phyloP scores from a whole-genome alignment of 441 rosid genomes.

The Codiaeum variegatum region DNA sequence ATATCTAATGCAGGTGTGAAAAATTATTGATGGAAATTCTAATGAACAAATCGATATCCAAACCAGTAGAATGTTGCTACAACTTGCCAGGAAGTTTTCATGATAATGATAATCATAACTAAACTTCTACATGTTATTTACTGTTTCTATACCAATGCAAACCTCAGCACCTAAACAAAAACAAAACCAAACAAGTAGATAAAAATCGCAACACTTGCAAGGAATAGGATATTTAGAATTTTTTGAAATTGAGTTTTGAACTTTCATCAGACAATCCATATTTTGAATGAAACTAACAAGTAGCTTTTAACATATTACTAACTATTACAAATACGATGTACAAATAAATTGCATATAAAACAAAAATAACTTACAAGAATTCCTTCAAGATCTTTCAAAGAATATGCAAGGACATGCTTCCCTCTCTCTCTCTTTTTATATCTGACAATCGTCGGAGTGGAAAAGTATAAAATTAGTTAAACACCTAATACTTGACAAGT shows the following conservation, averaged over 20 bases:
- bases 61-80: too few relatives aligned
- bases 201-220: background rate
- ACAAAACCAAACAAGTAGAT: background rate
- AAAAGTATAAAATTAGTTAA: slow-evolving; percentile 3
- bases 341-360: background rate
- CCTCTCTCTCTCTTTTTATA: slow-evolving; percentile 84
- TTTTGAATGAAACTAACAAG: background rate
- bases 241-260: background rate
- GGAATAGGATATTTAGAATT: background rate
- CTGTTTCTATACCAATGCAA: background rate
- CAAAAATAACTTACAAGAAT: slow-evolving; percentile 63
- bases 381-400: slow-evolving; percentile 87
- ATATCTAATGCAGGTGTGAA: background rate
- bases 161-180: background rate
- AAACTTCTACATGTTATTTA: background rate
- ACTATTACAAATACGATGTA: background rate
- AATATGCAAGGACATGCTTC: slow-evolving; percentile 78
- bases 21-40: background rate
- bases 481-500: background rate
- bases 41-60: background rate
- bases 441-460: slow-evolving; percentile 32
- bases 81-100: background rate
- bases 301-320: background rate
- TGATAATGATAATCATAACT: background rate
- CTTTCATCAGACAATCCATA: background rate